These are phyloP conservation scores for Pleochaeta shiraiana DNA, from an alignment of 2,329 filamentous ascomycete genomes.

Conservation along the genomic window DNA sequence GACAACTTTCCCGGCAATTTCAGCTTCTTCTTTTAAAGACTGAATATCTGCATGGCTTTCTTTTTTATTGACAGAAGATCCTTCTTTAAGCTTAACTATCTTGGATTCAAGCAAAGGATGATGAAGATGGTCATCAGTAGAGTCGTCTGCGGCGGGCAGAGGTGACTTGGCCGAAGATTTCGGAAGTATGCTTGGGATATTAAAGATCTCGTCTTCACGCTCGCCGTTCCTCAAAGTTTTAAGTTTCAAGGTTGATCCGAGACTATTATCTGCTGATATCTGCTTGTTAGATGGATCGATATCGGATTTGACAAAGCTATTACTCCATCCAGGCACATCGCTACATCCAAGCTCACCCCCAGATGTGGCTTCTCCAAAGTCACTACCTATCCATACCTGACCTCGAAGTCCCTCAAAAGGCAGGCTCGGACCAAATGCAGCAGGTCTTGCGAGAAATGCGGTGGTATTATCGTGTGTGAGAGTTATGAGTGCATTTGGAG, in stretches of 20 bases:
- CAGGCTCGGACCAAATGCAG: conserved; percentile 71
- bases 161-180: conserved; percentile 10
- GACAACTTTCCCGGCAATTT: conserved; percentile 85
- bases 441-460: conserved; percentile 81
- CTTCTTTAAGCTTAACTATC: conserved; percentile 17
- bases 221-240: conserved; percentile 21
- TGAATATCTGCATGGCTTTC: conserved; percentile 63
- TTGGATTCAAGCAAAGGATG: conserved; percentile 23
- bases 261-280: conserved; percentile 11
- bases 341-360: conserved; percentile 88
- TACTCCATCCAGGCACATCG: conserved; percentile 76
- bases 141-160: conserved; percentile 33
- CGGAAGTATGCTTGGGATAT: conserved; percentile 11
- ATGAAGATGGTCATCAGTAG: conserved; percentile 69
- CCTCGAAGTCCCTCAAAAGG: conserved; percentile 61
- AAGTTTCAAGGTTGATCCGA: conserved; percentile 20
- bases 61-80: conserved; percentile 11
- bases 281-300: conserved; percentile 8
- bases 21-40: conserved; percentile 72
- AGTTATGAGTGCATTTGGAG: conserved; percentile 86
- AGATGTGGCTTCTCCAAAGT: conserved; percentile 50
- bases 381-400: conserved; percentile 81
- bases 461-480: conserved; percentile 97
- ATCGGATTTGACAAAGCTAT: conserved; percentile 26
- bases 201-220: conserved; percentile 13